Percentiles rank a stretch among this genome's conserved stretches.
phyloP scores from a whole-genome alignment of 495 filamentous ascomycete species.

The Daldinia loculata region DNA sequence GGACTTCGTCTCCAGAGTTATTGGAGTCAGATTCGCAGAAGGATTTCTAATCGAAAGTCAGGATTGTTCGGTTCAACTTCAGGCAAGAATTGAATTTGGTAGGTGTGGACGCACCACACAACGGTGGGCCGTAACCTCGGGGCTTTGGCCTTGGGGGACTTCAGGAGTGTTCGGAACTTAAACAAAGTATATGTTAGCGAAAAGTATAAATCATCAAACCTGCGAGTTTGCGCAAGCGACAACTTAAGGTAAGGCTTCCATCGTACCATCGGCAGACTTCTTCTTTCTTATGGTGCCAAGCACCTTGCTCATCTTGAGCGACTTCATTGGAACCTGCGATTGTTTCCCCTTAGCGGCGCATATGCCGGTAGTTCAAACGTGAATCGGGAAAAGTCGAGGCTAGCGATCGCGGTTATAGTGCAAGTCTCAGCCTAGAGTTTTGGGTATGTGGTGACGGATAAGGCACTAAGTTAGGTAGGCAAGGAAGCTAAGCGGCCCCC shows the following conservation, averaged over 20 bases:
- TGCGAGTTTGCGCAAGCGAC: background rate
- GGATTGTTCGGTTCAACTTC: constrained; percentile 29
- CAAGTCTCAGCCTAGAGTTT: constrained; percentile 3
- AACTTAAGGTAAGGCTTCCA: constrained; percentile 18
- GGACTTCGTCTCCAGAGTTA: constrained; percentile 82
- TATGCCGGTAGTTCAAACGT: constrained; percentile 10
- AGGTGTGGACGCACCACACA: constrained; percentile 55
- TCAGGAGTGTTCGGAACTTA: constrained; percentile 36
- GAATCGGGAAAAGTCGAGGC: constrained; percentile 2
- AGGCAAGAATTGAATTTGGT: constrained; percentile 33
- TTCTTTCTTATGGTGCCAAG: constrained; percentile 61
- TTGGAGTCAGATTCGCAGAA: constrained; percentile 83
- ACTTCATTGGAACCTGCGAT: constrained; percentile 51
- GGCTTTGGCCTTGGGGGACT: constrained; percentile 56
- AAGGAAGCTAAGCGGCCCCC: background rate
- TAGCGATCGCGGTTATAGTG: constrained; percentile 1
- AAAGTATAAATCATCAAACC: constrained; percentile 13
- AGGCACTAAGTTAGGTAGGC: constrained; percentile 4
- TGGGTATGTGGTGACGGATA: background rate
- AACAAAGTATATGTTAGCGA: constrained; percentile 11
- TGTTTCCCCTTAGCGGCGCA: constrained; percentile 23
- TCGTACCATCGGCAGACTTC: constrained; percentile 48
- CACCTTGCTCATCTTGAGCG: constrained; percentile 64
- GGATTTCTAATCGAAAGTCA: constrained; percentile 48
- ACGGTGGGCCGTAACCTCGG: constrained; percentile 65